Evolutionary conservation across 306 rosid species (phyloP).

Genomic region (Pterocarpus santalinus): DNA sequence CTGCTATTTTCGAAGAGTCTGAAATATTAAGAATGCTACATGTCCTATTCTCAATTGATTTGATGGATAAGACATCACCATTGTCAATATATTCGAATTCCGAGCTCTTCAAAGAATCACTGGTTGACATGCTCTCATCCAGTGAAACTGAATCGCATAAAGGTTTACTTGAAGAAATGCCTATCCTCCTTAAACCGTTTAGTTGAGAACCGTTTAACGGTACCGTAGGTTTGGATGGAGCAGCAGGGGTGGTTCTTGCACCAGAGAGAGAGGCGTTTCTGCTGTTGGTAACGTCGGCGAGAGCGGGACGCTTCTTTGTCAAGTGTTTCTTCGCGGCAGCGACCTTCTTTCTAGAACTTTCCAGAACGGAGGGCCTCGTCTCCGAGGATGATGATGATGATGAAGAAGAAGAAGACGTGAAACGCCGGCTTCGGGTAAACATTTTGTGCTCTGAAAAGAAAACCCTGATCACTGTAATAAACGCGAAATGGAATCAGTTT

Average conservation of each 20-base stretch:
- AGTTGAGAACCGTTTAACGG: not conserved
- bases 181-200: conserved; percentile 38
- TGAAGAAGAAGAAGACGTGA: conserved; percentile 38
- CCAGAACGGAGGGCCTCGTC: conserved; percentile 41
- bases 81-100: conserved; percentile 53
- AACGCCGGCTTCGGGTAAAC: conserved; percentile 48
- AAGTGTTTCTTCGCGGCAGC: conserved; percentile 44
- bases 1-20: conserved; percentile 48
- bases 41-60: conserved; percentile 53
- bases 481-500: conserved; percentile 6
- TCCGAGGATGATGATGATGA: conserved; percentile 9
- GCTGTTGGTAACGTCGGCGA: conserved; percentile 59
- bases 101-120: conserved; percentile 53
- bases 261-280: conserved; percentile 43
- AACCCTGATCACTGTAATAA: conserved; percentile 52
- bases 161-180: conserved; percentile 53
- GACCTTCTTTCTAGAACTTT: conserved; percentile 43
- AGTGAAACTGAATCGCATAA: conserved; percentile 36
- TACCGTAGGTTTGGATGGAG: conserved; percentile 60
- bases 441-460: conserved; percentile 24
- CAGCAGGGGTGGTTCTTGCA: conserved; percentile 9
- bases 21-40: conserved; percentile 44
- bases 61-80: conserved; percentile 42
- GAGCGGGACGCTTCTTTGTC: conserved; percentile 66
- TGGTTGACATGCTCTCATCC: conserved; percentile 48